A percentile compares a stretch with the other conserved stretches of the same genome.
Evolutionary conservation across 169 alveolate genomes (phyloP).

Genomic region (Babesia divergens): DNA sequence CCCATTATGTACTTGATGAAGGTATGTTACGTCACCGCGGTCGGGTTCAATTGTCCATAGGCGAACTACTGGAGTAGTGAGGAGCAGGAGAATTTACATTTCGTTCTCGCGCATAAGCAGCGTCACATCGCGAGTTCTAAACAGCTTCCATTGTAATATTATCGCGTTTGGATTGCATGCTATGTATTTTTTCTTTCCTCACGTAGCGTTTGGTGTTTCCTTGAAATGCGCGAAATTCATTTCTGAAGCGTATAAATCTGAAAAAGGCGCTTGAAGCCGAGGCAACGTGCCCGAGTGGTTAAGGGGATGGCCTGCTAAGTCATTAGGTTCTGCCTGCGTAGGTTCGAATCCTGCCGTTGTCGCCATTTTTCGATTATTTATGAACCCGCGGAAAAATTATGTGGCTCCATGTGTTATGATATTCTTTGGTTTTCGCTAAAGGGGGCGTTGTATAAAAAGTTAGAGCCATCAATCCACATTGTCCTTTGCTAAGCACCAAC

Average conservation of each 20-base stretch:
- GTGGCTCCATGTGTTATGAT: no score
- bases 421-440: no score
- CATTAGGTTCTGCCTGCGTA: conserved; percentile 97
- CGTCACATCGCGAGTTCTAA: conserved; percentile 10
- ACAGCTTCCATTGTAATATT: conserved; percentile 2
- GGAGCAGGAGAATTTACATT: conserved; percentile 42
- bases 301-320: conserved; percentile 78
- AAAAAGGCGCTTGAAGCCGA: not conserved
- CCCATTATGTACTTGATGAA: conserved; percentile 56
- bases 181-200: not conserved
- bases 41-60: not conserved
- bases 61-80: conserved; percentile 64
- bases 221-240: not conserved
- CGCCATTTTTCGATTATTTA: conserved; percentile 63
- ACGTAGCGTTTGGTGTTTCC: not conserved
- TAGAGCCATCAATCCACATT: no score
- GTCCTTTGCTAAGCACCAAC: no score
- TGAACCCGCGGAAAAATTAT: not conserved
- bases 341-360: conserved; percentile 98
- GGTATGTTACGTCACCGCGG: conserved; percentile 8
- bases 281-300: conserved; percentile 84
- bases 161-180: not conserved
- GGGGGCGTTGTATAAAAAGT: no score
- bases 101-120: conserved; percentile 38
- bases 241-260: not conserved